Evolutionary conservation across 2,329 filamentous ascomycete genomes (phyloP).

Genomic region (Aspergillus hortae): DNA sequence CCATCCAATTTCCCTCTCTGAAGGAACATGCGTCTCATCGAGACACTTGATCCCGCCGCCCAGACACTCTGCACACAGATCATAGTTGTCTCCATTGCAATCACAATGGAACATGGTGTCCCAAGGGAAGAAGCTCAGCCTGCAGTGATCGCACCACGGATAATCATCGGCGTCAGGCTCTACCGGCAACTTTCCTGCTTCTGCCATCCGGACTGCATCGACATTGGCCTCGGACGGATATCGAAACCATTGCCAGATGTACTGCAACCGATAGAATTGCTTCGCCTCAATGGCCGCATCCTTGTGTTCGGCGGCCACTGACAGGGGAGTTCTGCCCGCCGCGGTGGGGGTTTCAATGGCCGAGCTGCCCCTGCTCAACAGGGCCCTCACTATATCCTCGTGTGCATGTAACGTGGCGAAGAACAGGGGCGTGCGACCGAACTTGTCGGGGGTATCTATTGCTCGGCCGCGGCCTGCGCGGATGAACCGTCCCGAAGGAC

Average conservation of each 20-base stretch:
- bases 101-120: not conserved
- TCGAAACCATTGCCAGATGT: not conserved
- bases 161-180: not conserved
- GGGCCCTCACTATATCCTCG: constrained; percentile 1
- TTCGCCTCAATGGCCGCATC: not conserved
- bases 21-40: not conserved
- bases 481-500: not conserved
- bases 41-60: not conserved
- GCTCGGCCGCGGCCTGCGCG: not conserved
- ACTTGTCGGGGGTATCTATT: constrained; percentile 2
- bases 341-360: not conserved
- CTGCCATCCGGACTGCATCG: not conserved
- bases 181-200: not conserved
- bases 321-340: not conserved
- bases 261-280: not conserved
- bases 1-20: not conserved
- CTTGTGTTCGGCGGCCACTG: not conserved
- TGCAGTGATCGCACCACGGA: not conserved
- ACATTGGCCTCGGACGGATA: not conserved
- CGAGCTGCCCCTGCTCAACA: constrained; percentile 2
- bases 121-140: not conserved
- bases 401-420: constrained; percentile 1
- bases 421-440: constrained; percentile 5
- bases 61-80: not conserved
- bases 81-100: not conserved